These are phyloP conservation scores for Nannochloropsis oceanica DNA, from an alignment of 108 stramenopile species.

Conservation along the genomic window DNA sequence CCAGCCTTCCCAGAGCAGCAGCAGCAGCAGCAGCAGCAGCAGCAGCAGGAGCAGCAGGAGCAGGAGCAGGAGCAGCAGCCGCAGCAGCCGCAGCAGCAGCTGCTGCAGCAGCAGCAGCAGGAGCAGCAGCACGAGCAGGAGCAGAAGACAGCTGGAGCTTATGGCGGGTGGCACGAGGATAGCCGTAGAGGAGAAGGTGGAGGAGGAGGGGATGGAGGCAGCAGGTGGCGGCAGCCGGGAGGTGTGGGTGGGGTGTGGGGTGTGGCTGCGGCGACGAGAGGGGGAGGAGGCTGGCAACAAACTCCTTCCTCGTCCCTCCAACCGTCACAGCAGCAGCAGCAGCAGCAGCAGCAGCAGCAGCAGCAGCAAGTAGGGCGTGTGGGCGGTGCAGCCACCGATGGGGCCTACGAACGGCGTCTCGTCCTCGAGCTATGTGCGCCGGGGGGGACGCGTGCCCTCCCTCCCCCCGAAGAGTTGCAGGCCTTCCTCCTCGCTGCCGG, in stretches of 20 bases:
- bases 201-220: not conserved
- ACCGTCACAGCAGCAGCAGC: not conserved
- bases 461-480: conserved; percentile 62
- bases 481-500: conserved; percentile 53
- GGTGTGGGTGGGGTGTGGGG: not conserved
- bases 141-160: not conserved
- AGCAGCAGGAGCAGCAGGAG: too few species aligned
- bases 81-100: too few species aligned
- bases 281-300: not conserved
- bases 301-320: not conserved
- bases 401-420: conserved; percentile 71
- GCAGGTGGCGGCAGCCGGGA: not conserved
- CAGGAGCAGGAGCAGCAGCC: not conserved
- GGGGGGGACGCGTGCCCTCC: conserved; percentile 80
- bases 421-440: conserved; percentile 77
- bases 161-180: not conserved
- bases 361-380: conserved; percentile 10
- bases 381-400: conserved; percentile 47
- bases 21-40: too few species aligned
- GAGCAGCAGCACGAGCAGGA: too few species aligned
- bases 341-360: not conserved
- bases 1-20: not conserved
- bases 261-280: not conserved
- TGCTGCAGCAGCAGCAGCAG: not conserved
- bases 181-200: not conserved